These are phyloP conservation scores for Lentinula sp. DNA, from an alignment of 768 basidiomycete genomes.

Conservation along the genomic window DNA sequence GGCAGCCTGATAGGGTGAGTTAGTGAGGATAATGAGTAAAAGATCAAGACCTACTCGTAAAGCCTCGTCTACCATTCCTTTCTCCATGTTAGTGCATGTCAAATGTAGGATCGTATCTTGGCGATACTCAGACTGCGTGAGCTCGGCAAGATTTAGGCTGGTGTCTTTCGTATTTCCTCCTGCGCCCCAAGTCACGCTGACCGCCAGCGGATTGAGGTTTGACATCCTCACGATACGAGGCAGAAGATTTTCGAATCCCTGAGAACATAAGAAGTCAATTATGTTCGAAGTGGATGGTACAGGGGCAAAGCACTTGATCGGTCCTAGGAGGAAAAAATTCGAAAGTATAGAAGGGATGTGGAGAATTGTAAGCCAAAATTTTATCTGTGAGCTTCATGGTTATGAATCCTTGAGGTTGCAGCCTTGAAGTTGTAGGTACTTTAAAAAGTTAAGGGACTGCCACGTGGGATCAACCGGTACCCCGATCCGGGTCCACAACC, in stretches of 20 bases:
- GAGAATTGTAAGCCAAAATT: constrained; percentile 37
- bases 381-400: constrained; percentile 73
- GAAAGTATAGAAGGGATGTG: constrained; percentile 81
- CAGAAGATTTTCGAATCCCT: constrained; percentile 91
- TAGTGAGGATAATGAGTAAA: constrained; percentile 1
- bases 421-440: neutral
- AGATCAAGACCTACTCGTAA: constrained; percentile 52
- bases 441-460: no score
- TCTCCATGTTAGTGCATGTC: constrained; percentile 95
- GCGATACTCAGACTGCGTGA: constrained; percentile 67
- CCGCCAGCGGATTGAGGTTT: constrained; percentile 70
- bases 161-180: constrained; percentile 89
- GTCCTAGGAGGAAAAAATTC: constrained; percentile 98
- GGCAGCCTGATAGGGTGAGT: constrained; percentile 45
- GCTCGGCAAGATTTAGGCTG: constrained; percentile 78
- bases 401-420: neutral
- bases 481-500: no score
- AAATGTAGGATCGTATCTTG: constrained; percentile 90
- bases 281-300: constrained; percentile 1
- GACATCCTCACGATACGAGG: constrained; percentile 81
- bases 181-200: constrained; percentile 97
- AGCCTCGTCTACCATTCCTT: constrained; percentile 82
- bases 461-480: neutral
- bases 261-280: constrained; percentile 10
- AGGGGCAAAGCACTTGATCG: constrained; percentile 52